Base-by-base conservation (phyloP, 2,329 filamentous ascomycete genomes). In the Ophiobolus disseminans region DNA sequence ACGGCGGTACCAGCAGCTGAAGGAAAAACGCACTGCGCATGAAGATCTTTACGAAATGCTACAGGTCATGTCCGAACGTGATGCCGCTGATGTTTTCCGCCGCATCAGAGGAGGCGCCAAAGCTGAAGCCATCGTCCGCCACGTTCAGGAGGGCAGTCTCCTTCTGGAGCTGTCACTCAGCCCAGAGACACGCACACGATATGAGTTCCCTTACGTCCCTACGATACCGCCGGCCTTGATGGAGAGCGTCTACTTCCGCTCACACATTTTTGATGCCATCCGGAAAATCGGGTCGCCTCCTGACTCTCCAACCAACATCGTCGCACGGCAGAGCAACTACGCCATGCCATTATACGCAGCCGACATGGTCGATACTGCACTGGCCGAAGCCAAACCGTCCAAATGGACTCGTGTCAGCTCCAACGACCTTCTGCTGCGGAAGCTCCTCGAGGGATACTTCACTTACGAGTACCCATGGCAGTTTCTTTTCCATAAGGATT, bases 401-500 rank as follows among this genome's bases (percentile, higher is more conserved):
- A 14, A 50, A 9, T 65, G 61, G 58, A 62, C 61, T 17, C 48
- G 36, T 10, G 50, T 65, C 17, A 53, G 48, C 21, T 28, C 48
- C 10, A 53, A 65, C 11, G 47, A 65, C 26, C 20, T 35, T 13
- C 39, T 62, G 7, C 45, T 65, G 30, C 50, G 56, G 13, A 44
- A 38, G 1, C 39, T 65, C 1, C 46, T 65, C 4, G 47, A 47
- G 8, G 17, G 36, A 6, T 62, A 54, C 25, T 52, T 64, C 13
- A 32, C 45, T 3, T 30, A 50, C 16, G 46, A 61, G 19, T 53
- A 63, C 38, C 48, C 45, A 2, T 39, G 26, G 19, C 36, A 47
- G 10, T 44, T 49, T 20, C 47, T 44, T 36, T 60, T 63, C 23
- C 47, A 58, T 23, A 64, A 60, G 22, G 49, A 50, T 9, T 41